Percentiles rank a stretch among this genome's conserved stretches.
Conservation (phyloP, 495 filamentous ascomycete species). For the Trypethelium eluteriae region DNA sequence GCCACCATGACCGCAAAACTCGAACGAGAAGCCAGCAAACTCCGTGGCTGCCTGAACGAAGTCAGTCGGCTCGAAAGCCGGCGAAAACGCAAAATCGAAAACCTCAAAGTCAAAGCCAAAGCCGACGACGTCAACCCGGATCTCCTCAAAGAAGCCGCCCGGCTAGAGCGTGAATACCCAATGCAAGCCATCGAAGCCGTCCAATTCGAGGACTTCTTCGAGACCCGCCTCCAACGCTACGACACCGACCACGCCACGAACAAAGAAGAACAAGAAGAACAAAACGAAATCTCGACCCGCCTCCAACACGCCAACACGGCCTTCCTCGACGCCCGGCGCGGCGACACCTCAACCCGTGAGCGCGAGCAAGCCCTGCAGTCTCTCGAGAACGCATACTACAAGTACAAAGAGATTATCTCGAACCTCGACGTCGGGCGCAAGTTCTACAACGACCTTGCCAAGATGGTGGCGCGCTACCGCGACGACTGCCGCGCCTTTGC, state of each 20-base stretch:
- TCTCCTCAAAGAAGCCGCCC: slow-evolving; percentile 71
- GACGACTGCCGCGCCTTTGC: slow-evolving; percentile 74
- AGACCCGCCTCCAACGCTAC: slow-evolving; percentile 71
- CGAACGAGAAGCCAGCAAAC: slow-evolving; percentile 64
- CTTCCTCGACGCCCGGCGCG: slow-evolving; percentile 63
- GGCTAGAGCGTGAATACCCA: slow-evolving; percentile 76
- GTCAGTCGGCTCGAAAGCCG: slow-evolving; percentile 71
- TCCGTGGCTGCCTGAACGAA: slow-evolving; percentile 75
- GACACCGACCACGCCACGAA: slow-evolving; percentile 64
- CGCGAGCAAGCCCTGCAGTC: slow-evolving; percentile 80
- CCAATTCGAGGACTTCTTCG: slow-evolving; percentile 88
- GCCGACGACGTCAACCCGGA: slow-evolving; percentile 80
- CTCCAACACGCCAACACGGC: slow-evolving; percentile 67
- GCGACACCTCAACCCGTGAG: slow-evolving; percentile 66
- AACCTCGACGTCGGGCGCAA: slow-evolving; percentile 85
- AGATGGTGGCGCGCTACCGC: slow-evolving; percentile 69
- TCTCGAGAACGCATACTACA: slow-evolving; percentile 85
- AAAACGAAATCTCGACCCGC: slow-evolving; percentile 60
- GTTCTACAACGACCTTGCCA: slow-evolving; percentile 92
- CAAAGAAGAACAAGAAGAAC: slow-evolving; percentile 63
- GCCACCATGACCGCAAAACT: slow-evolving; percentile 70
- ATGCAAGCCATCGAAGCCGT: slow-evolving; percentile 74
- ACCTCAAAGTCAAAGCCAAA: slow-evolving; percentile 65
- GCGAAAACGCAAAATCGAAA: slow-evolving; percentile 66
- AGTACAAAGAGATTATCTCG: slow-evolving; percentile 87